Base-by-base conservation (phyloP, 1,284 basidiomycete species). In the Xerocomus minutiporus region DNA sequence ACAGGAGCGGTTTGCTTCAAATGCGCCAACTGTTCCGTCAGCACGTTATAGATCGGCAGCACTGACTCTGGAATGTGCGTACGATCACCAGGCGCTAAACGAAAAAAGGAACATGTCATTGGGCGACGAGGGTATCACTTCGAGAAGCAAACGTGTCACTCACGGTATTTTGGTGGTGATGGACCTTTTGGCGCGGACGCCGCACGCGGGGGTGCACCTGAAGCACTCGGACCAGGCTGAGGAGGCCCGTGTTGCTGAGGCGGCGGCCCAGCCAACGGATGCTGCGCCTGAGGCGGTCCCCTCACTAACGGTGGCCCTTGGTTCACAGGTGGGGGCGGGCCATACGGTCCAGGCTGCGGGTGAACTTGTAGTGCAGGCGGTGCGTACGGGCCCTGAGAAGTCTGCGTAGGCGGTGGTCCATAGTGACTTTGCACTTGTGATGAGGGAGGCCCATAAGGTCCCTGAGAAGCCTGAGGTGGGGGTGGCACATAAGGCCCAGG, bases 21-120 rank as follows among this genome's bases (percentile, higher is more conserved):
- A 34, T 78, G 76, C 41, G 76, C 73, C 59, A 92, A 65, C 55
- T 87, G 83, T 42, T 75, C 75, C 11, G 75, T 77, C 38, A 93
- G 73, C n/a, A 85, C 75, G 45, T 82, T 76, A 61, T 80, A 91
- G 48, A 91, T 84, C 1, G 87, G 83, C 59, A 76, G 73, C 39
- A 82, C 78, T 36, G 77, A 72, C 8, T 86, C 83, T 4, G 94
- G 87, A 54, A 98, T 96, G 71, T 97, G 96, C 29, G 82, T 84
- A 34, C 94, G 81, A 69, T 98, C 95, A 53, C 95, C 95, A 40
- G 86, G 78, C 31, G 94, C 92, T 95, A 64, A 34, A 51, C 26
- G 20, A 41, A 15, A 36, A 34, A 20, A 41, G 7, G 8, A 25
- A 34, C 44, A 31, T 3, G 23, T 25, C 28, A 35, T 8, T 49